phyloP scores from a whole-genome alignment of 345 rosid species.

The Linum usitatissimum region DNA sequence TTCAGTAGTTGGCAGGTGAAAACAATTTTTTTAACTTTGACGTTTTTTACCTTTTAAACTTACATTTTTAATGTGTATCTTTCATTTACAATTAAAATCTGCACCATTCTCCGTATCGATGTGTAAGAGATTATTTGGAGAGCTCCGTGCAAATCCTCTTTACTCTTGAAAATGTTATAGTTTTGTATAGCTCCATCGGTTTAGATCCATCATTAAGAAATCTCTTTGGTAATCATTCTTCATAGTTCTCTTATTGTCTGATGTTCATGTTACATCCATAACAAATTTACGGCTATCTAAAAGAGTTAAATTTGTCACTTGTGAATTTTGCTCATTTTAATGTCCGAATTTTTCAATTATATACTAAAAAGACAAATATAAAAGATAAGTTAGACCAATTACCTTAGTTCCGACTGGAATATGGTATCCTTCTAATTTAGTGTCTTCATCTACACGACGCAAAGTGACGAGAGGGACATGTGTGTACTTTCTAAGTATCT shows the following conservation, averaged over 20 bases:
- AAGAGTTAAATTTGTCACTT: not conserved
- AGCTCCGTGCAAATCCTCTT: constrained; percentile 73
- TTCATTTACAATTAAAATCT: too few relatives aligned
- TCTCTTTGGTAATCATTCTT: constrained; percentile 70
- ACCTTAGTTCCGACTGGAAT: constrained; percentile 75
- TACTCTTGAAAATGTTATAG: constrained; percentile 86
- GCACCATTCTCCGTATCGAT: constrained; percentile 59
- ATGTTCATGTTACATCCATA: constrained; percentile 90
- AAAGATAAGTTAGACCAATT: too few relatives aligned
- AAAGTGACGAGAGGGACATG: constrained; percentile 59
- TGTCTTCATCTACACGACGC: constrained; percentile 67
- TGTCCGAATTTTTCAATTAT: too few relatives aligned
- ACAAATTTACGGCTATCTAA: constrained; percentile 78
- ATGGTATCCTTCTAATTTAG: constrained; percentile 58
- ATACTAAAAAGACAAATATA: too few relatives aligned
- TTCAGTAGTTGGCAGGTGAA: too few relatives aligned
- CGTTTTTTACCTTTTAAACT: too few relatives aligned
- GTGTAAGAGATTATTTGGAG: constrained; percentile 53
- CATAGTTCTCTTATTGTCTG: constrained; percentile 52
- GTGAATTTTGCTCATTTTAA: too few relatives aligned
- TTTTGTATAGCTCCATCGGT: constrained; percentile 49
- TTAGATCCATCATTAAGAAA: constrained; percentile 47
- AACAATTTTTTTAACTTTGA: too few relatives aligned
- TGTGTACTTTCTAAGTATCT: constrained; percentile 68
- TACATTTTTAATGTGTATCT: too few relatives aligned